Base-by-base conservation (phyloP, 352 stramenopile species). In the Poterioochromonas sp. region DNA sequence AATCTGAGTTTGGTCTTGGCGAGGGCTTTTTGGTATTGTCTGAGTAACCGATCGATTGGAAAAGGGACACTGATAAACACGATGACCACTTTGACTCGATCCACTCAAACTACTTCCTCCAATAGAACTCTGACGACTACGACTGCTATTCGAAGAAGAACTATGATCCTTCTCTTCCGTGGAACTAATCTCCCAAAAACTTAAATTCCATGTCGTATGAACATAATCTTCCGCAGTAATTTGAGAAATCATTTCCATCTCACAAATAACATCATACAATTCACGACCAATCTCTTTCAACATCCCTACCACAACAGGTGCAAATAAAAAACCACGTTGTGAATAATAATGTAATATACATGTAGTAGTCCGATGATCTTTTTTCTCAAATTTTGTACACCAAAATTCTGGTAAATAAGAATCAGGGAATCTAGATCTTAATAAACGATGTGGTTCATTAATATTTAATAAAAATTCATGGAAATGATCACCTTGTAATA, bases 301-400 rank as follows among this genome's bases (percentile, higher is more conserved):
- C 3, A 65, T 39, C 11, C 54, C 54, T 12, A 65, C 54, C 11
- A 65, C 54, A 39, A 65, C 8, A 39, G 54, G 54, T 32, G 11
- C 54, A 32, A 65, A 39, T 32, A 32, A 5, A 15, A 11, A 11
- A 12, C 34, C 54, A 39, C 54, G 54, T 39, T 32, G 5, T 22
- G 54, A 65, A 39, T 35, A 65, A 39, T 65, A 65, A 39, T 65
- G 54, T 22, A 65, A 65, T 29, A 65, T 65, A 39, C 8, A 35
- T 5, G 26, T 39, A 39, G 8, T 32, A 22, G 5, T 22, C 8
- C 26, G 5, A 32, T 5, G 3, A 39, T 65, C 54, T 12, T 65
- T 65, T 12, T 5, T 5, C 5, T 65, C 54, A 39, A 29, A 5
- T 22, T 35, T 39, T 5, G 8, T 35, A n/a, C n/a, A n/a, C 54